Base-by-base conservation (phyloP, 2,329 filamentous ascomycete genomes). In the Colletotrichum theobromicola region DNA sequence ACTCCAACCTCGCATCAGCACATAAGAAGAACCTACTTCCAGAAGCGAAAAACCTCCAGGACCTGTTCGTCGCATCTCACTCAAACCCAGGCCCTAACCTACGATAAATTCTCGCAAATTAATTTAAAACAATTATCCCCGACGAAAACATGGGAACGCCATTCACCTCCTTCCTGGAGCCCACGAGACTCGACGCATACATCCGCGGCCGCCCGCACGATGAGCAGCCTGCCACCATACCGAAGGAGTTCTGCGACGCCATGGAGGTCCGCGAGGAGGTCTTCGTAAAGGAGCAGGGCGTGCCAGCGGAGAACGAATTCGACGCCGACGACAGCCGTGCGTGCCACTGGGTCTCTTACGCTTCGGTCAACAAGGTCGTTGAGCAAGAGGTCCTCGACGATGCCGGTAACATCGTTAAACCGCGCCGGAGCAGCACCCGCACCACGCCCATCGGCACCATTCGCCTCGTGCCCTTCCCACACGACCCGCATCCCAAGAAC, bases 341-440 rank as follows among this genome's bases (percentile, higher is more conserved):
- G 78, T 96, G 93, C 85, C 95, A 98, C 83, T 98, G 95, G 94
- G 93, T 98, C 34, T 87, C 93, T n/a, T 98, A 98, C 83, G 91
- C 91, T 62, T 92, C 89, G 18, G 88, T 93, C 70, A 89, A 89
- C 68, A 86, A 84, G 63, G 84, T 82, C 5, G 83, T 84, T 58
- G 83, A 84, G 73, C 80, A 82, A 7, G 87, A 88, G 80, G 78
- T 85, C 58, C 84, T 83, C 32, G 85, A 90, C 79, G 82, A 84
- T 7, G 78, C 79, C n/a, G 85, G 84, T 72, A 82, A 84, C 37
- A 79, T 88, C 46, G 61, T 85, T 60, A 82, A 81, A 21, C 84
- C 84, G n/a, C 83, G 86, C 64, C 83, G 81, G 76, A 88, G 86
- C 81, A 85, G 82, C 69, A 88, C 86, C 24, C 79, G 80, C 46